Percentiles rank a stretch among this genome's conserved stretches.
phyloP scores from a whole-genome alignment of 768 basidiomycete species.

The Guyanaporus albipodus region DNA sequence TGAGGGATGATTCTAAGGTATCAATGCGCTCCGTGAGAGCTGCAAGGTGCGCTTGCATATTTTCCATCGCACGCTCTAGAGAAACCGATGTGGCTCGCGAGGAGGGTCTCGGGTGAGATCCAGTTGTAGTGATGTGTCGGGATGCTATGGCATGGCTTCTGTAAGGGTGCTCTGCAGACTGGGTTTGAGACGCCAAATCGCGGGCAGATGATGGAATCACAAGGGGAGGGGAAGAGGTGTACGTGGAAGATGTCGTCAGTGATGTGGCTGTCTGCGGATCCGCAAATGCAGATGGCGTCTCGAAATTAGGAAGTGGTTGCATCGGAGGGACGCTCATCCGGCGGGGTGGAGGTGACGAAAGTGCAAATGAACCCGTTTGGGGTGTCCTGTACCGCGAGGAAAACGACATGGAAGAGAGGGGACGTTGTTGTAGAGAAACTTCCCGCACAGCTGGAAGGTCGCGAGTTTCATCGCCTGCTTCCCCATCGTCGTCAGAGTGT shows the following conservation, averaged over 20 bases:
- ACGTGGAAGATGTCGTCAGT: slow-evolving; percentile 36
- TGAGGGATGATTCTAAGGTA: slow-evolving; percentile 46
- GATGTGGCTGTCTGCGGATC: slow-evolving; percentile 39
- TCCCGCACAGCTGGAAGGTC: slow-evolving; percentile 41
- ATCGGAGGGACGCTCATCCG: slow-evolving; percentile 47
- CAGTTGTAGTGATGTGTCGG: slow-evolving; percentile 33
- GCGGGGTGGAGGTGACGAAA: slow-evolving; percentile 50
- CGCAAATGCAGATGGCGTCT: slow-evolving; percentile 72
- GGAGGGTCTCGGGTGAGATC: slow-evolving; percentile 37
- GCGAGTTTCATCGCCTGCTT: slow-evolving; percentile 45
- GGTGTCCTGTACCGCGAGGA: slow-evolving; percentile 83
- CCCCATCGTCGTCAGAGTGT: slow-evolving; percentile 45
- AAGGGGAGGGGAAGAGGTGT: slow-evolving; percentile 36
- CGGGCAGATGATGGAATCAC: slow-evolving; percentile 37
- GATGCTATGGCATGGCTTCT: slow-evolving; percentile 33
- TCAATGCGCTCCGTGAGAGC: slow-evolving; percentile 84
- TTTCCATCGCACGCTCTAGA: slow-evolving; percentile 75
- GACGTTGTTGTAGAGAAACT: slow-evolving; percentile 42
- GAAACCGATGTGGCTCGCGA: slow-evolving; percentile 32
- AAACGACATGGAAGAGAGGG: slow-evolving; percentile 59
- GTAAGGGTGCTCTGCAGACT: slow-evolving; percentile 36
- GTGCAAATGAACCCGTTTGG: slow-evolving; percentile 54
- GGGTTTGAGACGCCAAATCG: slow-evolving; percentile 36
- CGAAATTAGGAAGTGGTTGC: slow-evolving; percentile 71
- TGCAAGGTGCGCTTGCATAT: slow-evolving; percentile 75